phyloP scores from a whole-genome alignment of 306 rosid species.

The Luffa acutangula region DNA sequence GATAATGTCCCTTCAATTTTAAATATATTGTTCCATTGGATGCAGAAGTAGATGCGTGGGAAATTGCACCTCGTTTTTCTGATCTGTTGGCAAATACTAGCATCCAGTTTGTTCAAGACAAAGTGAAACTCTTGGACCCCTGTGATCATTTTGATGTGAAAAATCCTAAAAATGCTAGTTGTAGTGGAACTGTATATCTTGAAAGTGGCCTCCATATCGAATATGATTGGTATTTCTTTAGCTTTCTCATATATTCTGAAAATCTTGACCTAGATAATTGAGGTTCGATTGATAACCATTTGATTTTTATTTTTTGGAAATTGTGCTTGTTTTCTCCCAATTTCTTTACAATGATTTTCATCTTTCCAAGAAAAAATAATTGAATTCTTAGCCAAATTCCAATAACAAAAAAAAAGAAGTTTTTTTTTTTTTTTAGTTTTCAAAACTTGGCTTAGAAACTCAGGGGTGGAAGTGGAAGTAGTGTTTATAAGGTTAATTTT shows the following conservation, averaged over 20 bases:
- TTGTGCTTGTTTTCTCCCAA: background rate
- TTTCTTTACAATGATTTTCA: background rate
- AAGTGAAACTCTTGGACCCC: constrained; percentile 56
- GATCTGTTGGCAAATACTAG: constrained; percentile 69
- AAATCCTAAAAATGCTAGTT: constrained; percentile 32
- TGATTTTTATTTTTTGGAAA: too few relatives aligned
- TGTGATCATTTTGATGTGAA: constrained; percentile 42
- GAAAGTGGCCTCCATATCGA: constrained; percentile 86
- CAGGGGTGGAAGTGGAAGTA: background rate
- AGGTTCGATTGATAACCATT: background rate
- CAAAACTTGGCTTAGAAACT: background rate
- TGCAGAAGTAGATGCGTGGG: constrained; percentile 95
- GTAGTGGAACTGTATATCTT: constrained; percentile 77
- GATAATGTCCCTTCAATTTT: background rate
- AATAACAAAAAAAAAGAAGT: background rate
- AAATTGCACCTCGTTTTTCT: constrained; percentile 87
- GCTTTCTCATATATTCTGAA: background rate
- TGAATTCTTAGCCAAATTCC: background rate
- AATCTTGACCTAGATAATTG: background rate
- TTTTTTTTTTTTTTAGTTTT: background rate
- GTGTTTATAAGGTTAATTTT: background rate
- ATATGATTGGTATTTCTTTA: constrained; percentile 75
- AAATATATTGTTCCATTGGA: constrained; percentile 1
- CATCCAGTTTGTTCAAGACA: constrained; percentile 71
- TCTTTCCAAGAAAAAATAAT: too few relatives aligned